Evolutionary conservation across 768 basidiomycete genomes (phyloP), one percentile per base, ranked within the genome.

Genomic region (Tubosaeta sp.): DNA sequence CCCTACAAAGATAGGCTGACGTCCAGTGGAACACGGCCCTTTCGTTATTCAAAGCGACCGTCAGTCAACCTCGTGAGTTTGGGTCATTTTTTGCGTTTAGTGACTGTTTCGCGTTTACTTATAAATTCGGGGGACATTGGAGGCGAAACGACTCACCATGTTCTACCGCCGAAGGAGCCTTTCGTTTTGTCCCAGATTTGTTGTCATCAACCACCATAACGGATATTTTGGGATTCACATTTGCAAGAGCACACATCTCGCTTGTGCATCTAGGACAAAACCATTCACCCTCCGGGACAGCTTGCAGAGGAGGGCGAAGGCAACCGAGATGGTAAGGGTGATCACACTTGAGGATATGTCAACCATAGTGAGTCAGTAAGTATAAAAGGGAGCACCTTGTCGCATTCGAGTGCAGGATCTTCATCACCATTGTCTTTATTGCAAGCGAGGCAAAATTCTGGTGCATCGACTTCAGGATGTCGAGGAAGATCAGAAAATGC

Each of bases 281-380:
- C 92, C 93, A 94, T 71, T 94, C 89, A 34, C 90, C 95, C 32
- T 88, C 86, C 0, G 95, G 95, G 16, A 95, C 74, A 5, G 76
- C 81, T 14, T 72, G 66, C 43, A 98, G 71, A 2, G 93, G 91
- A 16, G 93, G 92, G 39, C 75, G 72, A 42, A 95, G 80, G 67
- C 95, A 98, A 12, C 75, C 76, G 13, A 89, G 74, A 67, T 97
- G 95, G 67, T 87, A 95, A 1, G 92, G 90, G 39, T 79, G 76
- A 64, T 98, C 95, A 65, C 95, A 98, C 89, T 95, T 52, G 50
- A 10, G 13, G 27, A 48, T 33, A 31, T 22, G 50, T 59, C 39
- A 56, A 48, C 50, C 22, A 44, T 5, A 19, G 43, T 25, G 38
- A 37, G 43, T 6, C 16, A 46, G 43, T 4, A 26, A 17, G 17